These are phyloP conservation scores for Vigna hirtella DNA, from an alignment of 306 rosid species.

Conservation along the genomic window DNA sequence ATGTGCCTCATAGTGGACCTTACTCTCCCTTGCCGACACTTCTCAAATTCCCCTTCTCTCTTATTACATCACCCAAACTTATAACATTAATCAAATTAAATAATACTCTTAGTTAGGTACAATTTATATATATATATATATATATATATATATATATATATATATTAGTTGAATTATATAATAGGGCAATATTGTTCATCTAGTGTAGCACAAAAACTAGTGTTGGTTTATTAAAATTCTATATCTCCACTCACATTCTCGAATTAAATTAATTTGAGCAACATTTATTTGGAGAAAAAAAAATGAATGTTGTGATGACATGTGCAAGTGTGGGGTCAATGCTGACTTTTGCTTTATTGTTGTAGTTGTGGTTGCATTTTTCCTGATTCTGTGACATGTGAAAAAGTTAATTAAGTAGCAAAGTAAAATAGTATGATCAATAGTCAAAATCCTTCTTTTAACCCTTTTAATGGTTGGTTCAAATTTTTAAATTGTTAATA, in stretches of 20 bases:
- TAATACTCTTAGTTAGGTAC: neutral
- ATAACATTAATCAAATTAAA: neutral
- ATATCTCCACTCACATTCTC: conserved; percentile 6
- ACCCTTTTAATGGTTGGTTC: neutral
- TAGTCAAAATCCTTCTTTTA: conserved; percentile 1
- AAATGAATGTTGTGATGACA: conserved; percentile 28
- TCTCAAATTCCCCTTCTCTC: conserved; percentile 47
- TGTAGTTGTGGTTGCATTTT: conserved; percentile 27
- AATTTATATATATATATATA: neutral
- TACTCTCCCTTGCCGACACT: conserved; percentile 69
- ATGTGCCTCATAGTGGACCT: conserved; percentile 47
- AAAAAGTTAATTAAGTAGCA: conserved; percentile 13
- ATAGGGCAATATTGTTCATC: neutral
- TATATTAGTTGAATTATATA: neutral
- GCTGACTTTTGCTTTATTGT: conserved; percentile 34
- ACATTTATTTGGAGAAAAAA: neutral
- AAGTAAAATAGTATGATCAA: neutral
- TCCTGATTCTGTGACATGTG: conserved; percentile 12
- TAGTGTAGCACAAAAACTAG: neutral
- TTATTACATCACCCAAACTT: conserved; percentile 52
- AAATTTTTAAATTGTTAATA: neutral
- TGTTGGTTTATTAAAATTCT: conserved; percentile 3
- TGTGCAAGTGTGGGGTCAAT: conserved; percentile 43
- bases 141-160: conserved; percentile 13
- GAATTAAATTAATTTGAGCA: neutral